Evolutionary conservation across 2,329 filamentous ascomycete species (phyloP).

Genomic region (Fusarium sp.): DNA sequence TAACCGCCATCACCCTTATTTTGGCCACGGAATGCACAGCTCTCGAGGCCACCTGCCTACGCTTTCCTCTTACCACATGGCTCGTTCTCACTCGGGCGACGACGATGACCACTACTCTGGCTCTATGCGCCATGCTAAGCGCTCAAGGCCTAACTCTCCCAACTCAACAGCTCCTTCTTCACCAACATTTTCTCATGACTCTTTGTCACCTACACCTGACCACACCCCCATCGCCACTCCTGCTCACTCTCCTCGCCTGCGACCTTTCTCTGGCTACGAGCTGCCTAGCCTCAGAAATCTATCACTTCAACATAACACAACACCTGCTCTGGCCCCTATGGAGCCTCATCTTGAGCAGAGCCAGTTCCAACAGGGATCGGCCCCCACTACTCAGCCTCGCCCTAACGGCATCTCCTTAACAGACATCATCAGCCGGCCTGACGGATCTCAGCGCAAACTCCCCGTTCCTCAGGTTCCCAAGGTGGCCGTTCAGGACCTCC

Average conservation of each 20-base stretch:
- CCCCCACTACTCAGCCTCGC: constrained; percentile 62
- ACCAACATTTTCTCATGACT: constrained; percentile 96
- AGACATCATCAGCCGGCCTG: constrained; percentile 91
- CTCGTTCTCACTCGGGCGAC: constrained; percentile 84
- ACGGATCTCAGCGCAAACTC: constrained; percentile 88
- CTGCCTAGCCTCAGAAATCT: constrained; percentile 83
- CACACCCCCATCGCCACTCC: constrained; percentile 98
- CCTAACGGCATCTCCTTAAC: constrained; percentile 81
- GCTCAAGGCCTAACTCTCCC: constrained; percentile 91
- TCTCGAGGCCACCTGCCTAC: constrained; percentile 75
- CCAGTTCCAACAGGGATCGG: constrained; percentile 58
- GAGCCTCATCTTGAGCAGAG: constrained; percentile 64
- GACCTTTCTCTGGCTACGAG: constrained; percentile 81
- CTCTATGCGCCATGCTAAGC: constrained; percentile 78
- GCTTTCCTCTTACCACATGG: constrained; percentile 93
- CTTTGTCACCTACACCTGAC: constrained; percentile 92
- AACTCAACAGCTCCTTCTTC: constrained; percentile 96
- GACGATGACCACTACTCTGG: constrained; percentile 83
- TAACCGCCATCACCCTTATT: constrained; percentile 66
- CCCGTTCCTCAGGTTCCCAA: constrained; percentile 92
- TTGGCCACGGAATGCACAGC: constrained; percentile 59
- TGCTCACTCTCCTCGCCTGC: constrained; percentile 90
- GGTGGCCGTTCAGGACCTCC: constrained; percentile 85
- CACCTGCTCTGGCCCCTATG: constrained; percentile 68
- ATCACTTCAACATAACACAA: constrained; percentile 63